Conservation (phyloP, 2,329 filamentous ascomycete genomes). For the Claviceps digitariae region DNA sequence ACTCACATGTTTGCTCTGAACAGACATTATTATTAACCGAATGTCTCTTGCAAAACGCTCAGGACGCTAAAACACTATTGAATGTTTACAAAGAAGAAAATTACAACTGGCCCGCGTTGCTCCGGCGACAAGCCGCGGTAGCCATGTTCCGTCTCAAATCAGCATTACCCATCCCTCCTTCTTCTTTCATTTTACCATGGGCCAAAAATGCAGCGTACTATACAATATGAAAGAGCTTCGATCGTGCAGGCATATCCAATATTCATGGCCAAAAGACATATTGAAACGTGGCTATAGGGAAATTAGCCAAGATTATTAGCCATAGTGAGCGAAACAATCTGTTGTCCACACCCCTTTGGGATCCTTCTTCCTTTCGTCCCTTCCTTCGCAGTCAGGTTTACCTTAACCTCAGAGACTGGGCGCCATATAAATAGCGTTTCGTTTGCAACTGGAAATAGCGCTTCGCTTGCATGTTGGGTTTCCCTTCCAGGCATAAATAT, state of each 20-base stretch:
- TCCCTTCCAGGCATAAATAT: constrained; percentile 3
- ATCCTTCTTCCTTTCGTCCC: no score
- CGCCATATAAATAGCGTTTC: not conserved
- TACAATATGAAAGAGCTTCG: constrained; percentile 59
- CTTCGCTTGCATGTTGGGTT: not conserved
- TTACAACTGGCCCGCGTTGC: not conserved
- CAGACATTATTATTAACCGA: not conserved
- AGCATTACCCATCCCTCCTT: not conserved
- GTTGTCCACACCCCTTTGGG: no score
- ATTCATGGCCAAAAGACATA: constrained; percentile 88
- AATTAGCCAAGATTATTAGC: constrained; percentile 47
- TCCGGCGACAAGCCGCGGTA: not conserved
- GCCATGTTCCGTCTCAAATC: not conserved
- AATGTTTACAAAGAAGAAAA: not conserved
- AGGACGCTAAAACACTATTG: not conserved
- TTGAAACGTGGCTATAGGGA: constrained; percentile 63
- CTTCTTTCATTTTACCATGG: not conserved
- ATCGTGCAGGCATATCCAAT: constrained; percentile 59
- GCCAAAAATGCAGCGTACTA: not conserved
- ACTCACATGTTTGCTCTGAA: not conserved
- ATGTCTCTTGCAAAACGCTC: not conserved
- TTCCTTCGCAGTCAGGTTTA: no score
- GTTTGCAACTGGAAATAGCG: not conserved
- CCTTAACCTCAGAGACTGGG: not conserved
- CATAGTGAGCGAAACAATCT: no score